Conservation (phyloP, 805 yeast genomes). For the Starmera quercuum region DNA sequence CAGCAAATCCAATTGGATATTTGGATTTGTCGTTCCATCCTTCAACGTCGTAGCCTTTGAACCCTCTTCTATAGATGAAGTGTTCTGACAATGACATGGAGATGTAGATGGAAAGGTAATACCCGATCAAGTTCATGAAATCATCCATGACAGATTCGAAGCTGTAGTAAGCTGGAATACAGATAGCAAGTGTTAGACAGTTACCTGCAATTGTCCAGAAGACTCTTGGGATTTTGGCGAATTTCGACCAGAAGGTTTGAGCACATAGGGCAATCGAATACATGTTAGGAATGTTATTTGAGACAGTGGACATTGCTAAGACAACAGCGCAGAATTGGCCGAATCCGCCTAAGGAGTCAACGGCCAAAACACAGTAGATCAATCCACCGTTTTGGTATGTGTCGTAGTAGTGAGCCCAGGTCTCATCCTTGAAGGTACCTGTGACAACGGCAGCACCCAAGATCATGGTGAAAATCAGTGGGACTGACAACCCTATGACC, state of each 20-base stretch:
- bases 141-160: slow-evolving; percentile 69
- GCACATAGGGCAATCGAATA: slow-evolving; percentile 85
- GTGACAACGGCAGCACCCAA: slow-evolving; percentile 85
- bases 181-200: slow-evolving; percentile 70
- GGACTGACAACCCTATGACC: slow-evolving; percentile 53
- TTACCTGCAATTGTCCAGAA: slow-evolving; percentile 77
- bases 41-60: slow-evolving; percentile 52
- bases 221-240: slow-evolving; percentile 72
- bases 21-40: slow-evolving; percentile 49
- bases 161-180: slow-evolving; percentile 80
- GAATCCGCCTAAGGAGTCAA: slow-evolving; percentile 76
- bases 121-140: slow-evolving; percentile 88
- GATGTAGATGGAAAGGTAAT: slow-evolving; percentile 82
- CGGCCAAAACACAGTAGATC: slow-evolving; percentile 68
- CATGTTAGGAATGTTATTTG: slow-evolving; percentile 91
- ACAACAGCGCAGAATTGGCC: slow-evolving; percentile 87
- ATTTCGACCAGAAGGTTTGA: slow-evolving; percentile 74
- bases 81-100: slow-evolving; percentile 77
- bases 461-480: slow-evolving; percentile 64
- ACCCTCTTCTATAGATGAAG: slow-evolving; percentile 64
- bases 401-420: slow-evolving; percentile 44
- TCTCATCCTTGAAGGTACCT: slow-evolving; percentile 42
- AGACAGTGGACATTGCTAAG: slow-evolving; percentile 77
- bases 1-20: slow-evolving; percentile 75
- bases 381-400: slow-evolving; percentile 71